Percentiles rank a stretch among this genome's conserved stretches.
These are phyloP conservation scores for Oenanthe javanica DNA, from an alignment of 140 eudicot genomes.

Conservation along the genomic window DNA sequence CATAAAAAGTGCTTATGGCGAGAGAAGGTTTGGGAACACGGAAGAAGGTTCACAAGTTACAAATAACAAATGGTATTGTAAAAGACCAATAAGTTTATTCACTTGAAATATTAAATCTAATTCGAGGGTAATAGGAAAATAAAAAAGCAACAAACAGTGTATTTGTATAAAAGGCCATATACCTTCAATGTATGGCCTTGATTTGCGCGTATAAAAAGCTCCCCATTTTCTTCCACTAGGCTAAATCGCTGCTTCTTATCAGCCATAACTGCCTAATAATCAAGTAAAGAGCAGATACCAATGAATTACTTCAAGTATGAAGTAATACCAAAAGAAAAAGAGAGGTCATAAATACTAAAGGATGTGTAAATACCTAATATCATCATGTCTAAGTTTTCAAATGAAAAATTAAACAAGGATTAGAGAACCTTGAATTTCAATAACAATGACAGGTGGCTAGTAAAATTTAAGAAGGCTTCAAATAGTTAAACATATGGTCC, in stretches of 20 bases:
- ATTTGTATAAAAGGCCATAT: constrained; percentile 6
- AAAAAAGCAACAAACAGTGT: background rate
- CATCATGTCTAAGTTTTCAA: background rate
- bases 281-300: background rate
- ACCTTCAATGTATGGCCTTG: constrained; percentile 91
- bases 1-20: background rate
- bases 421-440: background rate
- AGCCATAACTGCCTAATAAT: constrained; percentile 60
- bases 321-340: background rate
- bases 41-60: background rate
- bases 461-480: background rate
- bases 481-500: no score
- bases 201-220: constrained; percentile 86
- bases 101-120: background rate
- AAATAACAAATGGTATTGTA: background rate
- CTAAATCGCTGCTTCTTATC: constrained; percentile 93
- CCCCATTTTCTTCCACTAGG: constrained; percentile 87
- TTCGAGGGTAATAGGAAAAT: background rate
- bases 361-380: background rate
- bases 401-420: background rate
- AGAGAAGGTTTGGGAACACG: background rate
- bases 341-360: background rate
- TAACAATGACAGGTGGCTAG: background rate
- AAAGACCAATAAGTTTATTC: background rate
- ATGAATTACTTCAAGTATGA: background rate